Conservation (phyloP, 2,329 filamentous ascomycete species). For the Epichloe typhina region DNA sequence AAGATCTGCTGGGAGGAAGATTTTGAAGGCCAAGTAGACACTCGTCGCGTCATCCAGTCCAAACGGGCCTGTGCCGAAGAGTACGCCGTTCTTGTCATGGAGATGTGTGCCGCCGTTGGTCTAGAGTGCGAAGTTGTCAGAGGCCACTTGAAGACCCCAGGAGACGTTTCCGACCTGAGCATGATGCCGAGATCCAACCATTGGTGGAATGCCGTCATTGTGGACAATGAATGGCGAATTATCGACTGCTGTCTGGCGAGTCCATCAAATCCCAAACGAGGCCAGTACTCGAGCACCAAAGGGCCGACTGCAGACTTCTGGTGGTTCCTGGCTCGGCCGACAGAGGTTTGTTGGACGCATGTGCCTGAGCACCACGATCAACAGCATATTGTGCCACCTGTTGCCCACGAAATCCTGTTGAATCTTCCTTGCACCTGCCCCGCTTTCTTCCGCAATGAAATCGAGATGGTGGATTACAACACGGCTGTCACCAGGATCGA, state of each 20-base stretch:
- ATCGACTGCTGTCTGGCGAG: slow-evolving; percentile 89
- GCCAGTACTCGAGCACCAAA: slow-evolving; percentile 60
- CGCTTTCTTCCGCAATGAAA: slow-evolving; percentile 68
- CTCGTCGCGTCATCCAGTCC: slow-evolving; percentile 68
- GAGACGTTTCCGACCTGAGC: slow-evolving; percentile 68
- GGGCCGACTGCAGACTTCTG: slow-evolving; percentile 65
- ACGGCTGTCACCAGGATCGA: slow-evolving; percentile 77
- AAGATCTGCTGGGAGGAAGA: slow-evolving; percentile 93
- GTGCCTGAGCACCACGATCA: slow-evolving; percentile 77
- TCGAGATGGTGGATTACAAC: slow-evolving; percentile 81
- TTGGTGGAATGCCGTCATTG: slow-evolving; percentile 91
- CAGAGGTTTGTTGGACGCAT: slow-evolving; percentile 91
- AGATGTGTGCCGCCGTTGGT: slow-evolving; percentile 88
- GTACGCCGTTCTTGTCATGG: slow-evolving; percentile 73
- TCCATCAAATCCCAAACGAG: slow-evolving; percentile 74
- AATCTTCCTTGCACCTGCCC: slow-evolving; percentile 78
- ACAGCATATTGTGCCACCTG: slow-evolving; percentile 83
- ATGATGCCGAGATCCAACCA: slow-evolving; percentile 83
- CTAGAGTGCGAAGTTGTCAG: slow-evolving; percentile 76
- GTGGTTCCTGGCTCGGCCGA: slow-evolving; percentile 86
- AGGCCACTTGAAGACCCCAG: slow-evolving; percentile 83
- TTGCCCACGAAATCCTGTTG: slow-evolving; percentile 74
- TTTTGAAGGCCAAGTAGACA: slow-evolving; percentile 73
- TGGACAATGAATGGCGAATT: slow-evolving; percentile 92
- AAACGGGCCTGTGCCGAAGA: slow-evolving; percentile 80